Conservation (phyloP, 495 filamentous ascomycete species). For the Xylaria curta region DNA sequence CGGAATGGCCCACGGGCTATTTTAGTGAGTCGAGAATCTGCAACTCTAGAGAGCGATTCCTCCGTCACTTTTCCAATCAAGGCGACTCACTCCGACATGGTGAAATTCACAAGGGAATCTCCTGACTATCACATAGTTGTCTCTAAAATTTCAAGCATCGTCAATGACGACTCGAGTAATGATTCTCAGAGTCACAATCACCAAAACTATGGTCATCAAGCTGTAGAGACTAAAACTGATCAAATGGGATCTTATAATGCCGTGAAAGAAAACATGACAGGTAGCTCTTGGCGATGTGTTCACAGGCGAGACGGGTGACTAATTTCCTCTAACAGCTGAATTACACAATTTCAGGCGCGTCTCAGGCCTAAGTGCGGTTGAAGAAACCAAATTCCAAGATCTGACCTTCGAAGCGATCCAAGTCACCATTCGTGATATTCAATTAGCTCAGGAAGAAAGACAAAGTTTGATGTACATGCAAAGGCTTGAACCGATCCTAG, state of each 20-base stretch:
- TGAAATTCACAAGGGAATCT: conserved; percentile 23
- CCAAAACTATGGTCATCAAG: background rate
- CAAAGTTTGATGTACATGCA: conserved; percentile 33
- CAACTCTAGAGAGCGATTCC: conserved; percentile 17
- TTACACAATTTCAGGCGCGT: background rate
- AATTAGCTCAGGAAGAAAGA: background rate
- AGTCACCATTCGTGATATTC: background rate
- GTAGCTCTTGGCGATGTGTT: background rate
- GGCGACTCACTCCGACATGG: conserved; percentile 26
- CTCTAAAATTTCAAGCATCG: conserved; percentile 16
- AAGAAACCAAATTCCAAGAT: conserved; percentile 3
- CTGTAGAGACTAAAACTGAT: background rate
- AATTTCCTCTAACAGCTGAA: background rate
- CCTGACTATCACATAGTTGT: conserved; percentile 11
- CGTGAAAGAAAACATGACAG: background rate
- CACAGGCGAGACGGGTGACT: background rate
- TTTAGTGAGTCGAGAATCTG: conserved; percentile 27
- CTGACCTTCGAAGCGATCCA: background rate
- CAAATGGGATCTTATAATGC: background rate
- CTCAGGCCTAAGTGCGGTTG: background rate
- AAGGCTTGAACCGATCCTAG: conserved; percentile 45
- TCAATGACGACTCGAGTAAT: background rate
- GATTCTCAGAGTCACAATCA: background rate
- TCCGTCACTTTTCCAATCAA: conserved; percentile 26
- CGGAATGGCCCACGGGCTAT: conserved; percentile 24